Base-by-base conservation (phyloP, 225 moss, liverwort and hornwort species). In the Pseudisothecium myosuroides region DNA sequence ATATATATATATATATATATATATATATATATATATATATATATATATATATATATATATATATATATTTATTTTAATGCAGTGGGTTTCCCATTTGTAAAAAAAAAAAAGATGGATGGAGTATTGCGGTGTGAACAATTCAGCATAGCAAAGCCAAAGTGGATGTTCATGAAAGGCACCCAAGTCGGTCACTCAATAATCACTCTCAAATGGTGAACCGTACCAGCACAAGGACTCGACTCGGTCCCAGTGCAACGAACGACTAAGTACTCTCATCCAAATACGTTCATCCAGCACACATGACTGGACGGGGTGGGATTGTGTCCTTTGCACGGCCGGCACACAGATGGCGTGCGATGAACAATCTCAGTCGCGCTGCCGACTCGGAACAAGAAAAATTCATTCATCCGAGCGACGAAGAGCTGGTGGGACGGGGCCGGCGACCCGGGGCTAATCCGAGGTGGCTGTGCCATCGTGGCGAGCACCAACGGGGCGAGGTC, bases 401-500 rank as follows among this genome's bases (percentile, higher is more conserved):
- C 83, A 90, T 88, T 78, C 65, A 71, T 20, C 17, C 1, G 7
- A 6, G 10, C 1, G 60, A 82, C 29, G 24, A 16, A 88, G 32
- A 75, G 20, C 75, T 83, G 21, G 52, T 72, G 50, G 39, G 73
- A 60, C 64, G 12, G n/a, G 39, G 32, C 9, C 19, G 12, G 13
- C 61, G 36, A 72, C 80, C 47, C 43, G 0, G 9, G 41, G 20
- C 24, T 18, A 39, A 85, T 88, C 89, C 75, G 88, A 92, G 80
- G 89, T 92, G 92, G 92, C 89, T 68, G 63, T 68, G 88, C 84
- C 55, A 7, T 24, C 88, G 88, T 90, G 88, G 84, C 90, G 74
- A 87, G 88, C 83, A 86, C 55, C 89, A 89, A 88, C 87, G 55
- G 83, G 86, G 66, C 79, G 43, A 27, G 82, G 85, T 84, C 63